phyloP scores from a whole-genome alignment of 495 filamentous ascomycete species.

The Terfezia boudieri region DNA sequence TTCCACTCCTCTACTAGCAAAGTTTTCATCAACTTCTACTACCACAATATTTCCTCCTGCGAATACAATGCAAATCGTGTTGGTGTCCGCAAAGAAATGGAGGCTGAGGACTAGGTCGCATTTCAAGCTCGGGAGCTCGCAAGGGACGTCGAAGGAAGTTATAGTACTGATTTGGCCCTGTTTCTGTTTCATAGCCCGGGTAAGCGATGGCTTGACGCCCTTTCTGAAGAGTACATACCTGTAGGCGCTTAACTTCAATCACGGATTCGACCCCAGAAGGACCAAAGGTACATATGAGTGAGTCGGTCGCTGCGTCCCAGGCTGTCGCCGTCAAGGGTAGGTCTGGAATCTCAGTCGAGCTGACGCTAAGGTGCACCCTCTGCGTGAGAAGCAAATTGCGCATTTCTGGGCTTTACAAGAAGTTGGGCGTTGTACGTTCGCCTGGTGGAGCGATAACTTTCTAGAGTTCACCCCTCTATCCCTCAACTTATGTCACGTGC shows the following conservation, averaged over 20 bases:
- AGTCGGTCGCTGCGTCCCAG: constrained; percentile 54
- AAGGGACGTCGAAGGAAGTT: constrained; percentile 70
- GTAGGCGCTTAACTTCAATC: constrained; percentile 42
- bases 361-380: constrained; percentile 35
- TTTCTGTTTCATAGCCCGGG: constrained; percentile 17
- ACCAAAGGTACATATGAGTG: constrained; percentile 51
- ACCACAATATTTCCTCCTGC: constrained; percentile 75
- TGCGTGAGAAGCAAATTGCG: constrained; percentile 53
- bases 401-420: constrained; percentile 28
- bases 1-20: constrained; percentile 55
- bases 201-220: constrained; percentile 8
- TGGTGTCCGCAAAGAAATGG: constrained; percentile 63
- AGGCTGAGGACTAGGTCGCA: constrained; percentile 52
- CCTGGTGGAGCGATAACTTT: too few species aligned
- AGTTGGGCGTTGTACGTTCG: background rate
- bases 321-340: constrained; percentile 43
- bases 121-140: constrained; percentile 41
- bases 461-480: too few species aligned
- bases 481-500: too few species aligned
- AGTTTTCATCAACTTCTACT: constrained; percentile 53
- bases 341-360: constrained; percentile 26
- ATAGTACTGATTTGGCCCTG: constrained; percentile 28
- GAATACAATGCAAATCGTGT: constrained; percentile 58
- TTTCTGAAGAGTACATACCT: constrained; percentile 17
- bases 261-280: constrained; percentile 37